Base-by-base conservation (phyloP, 257 asterid genomes). In the Orobanche coerulescens region DNA sequence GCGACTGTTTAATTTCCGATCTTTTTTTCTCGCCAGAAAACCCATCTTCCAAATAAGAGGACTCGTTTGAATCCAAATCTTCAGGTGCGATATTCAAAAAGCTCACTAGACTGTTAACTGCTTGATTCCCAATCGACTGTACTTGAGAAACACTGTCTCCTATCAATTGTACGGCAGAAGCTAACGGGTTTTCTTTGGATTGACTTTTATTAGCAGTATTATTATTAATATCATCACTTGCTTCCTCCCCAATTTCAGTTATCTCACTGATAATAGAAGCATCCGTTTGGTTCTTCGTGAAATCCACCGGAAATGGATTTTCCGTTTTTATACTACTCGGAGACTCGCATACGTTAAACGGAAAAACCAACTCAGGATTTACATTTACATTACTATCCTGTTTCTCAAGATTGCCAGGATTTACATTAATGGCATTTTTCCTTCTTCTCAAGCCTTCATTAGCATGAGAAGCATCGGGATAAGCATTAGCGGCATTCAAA, bases 81-180 rank as follows among this genome's bases (percentile, higher is more conserved):
- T 84, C 95, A 11, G 83, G 81, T 18, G 86, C 60, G 30, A 93
- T 84, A 60, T 93, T 93, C 61, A 93, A 73, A 76, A 93, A 93
- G 82, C 76, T 89, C 54, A 80, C 95, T 33, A 93, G 83, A 76
- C 86, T 93, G 83, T 65, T 93, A 26, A 89, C 95, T 16, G 99
- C 99, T 75, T 77, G 94, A 76, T 89, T 93, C 52, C 97, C 97
- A n/a, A 93, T 85, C 28, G 94, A 89, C 63, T 93, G 99, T 61
- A 93, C 95, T 69, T 93, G 99, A 62, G 91, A 82, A 71, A 93
- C 99, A 46, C 99, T 92, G 73, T 86, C 96, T 16, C 94, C 97
- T 31, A 93, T 73, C 64, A 93, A 71, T 66, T 93, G 99, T 18
- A 82, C 98, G 26, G 98, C 97, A 69, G 97, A 88, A 61, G 85